Evolutionary conservation across 192 early-diverging fungal genomes (phyloP).

Genomic region (Umbelopsis vinacea): DNA sequence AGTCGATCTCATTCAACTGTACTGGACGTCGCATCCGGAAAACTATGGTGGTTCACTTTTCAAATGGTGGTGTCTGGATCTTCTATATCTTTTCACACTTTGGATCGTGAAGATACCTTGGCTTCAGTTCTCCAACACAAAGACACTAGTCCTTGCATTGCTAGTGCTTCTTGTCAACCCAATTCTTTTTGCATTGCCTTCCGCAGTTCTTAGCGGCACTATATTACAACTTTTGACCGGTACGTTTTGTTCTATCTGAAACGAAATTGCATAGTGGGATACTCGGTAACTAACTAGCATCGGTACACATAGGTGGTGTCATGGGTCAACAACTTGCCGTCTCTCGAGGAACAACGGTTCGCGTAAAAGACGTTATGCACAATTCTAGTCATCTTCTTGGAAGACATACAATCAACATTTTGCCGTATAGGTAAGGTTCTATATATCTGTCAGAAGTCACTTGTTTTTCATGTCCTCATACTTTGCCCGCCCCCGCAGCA

Average conservation of each 20-base stretch:
- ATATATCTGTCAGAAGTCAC: neutral
- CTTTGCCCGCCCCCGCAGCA: constrained; percentile 29
- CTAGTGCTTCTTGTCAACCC: constrained; percentile 14
- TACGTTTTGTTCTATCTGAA: neutral
- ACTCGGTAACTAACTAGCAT: neutral
- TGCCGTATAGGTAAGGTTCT: constrained; percentile 44
- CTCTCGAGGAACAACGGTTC: constrained; percentile 34
- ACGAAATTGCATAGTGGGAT: neutral
- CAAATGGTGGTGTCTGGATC: constrained; percentile 48
- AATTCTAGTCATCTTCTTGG: constrained; percentile 49
- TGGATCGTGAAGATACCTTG: constrained; percentile 52
- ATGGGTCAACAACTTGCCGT: constrained; percentile 39
- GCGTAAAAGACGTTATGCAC: constrained; percentile 39
- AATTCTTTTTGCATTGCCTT: constrained; percentile 31
- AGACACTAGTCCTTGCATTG: constrained; percentile 23
- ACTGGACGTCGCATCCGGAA: constrained; percentile 40
- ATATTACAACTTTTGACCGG: constrained; percentile 16
- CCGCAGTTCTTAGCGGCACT: constrained; percentile 6
- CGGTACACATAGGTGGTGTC: constrained; percentile 20
- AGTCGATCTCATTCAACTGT: constrained; percentile 34
- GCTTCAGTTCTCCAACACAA: constrained; percentile 49
- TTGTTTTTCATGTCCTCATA: neutral
- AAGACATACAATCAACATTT: constrained; percentile 48
- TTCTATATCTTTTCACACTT: constrained; percentile 39
- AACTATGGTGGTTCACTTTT: constrained; percentile 43